Base-by-base conservation (phyloP, 805 yeast species). In the Ogataea paradorogensis region DNA sequence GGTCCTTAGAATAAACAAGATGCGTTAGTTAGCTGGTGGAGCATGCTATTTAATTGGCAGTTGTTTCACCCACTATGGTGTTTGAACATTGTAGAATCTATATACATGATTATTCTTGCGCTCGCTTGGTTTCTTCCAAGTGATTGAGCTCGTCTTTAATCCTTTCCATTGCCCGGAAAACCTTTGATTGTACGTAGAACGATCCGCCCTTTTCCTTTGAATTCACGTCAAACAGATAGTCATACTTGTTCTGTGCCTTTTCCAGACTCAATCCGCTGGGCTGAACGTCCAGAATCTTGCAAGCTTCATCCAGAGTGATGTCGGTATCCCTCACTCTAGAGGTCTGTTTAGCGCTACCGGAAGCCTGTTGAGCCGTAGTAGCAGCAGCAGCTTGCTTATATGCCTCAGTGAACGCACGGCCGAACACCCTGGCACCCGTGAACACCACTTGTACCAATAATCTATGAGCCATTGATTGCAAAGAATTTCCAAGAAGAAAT, bases 331-430 rank as follows among this genome's bases (percentile, higher is more conserved):
- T 79, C 22, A 76, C 68, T 38, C 76, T 73, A 4, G 75, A 40
- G 15, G 68, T 63, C 29, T 71, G 42, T 10, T 47, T 47, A 1
- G 48, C 35, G 4, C 42, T 52, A 4, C 43, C 38, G 11, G 51
- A 41, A 15, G 84, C 70, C 38, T 55, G 56, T 51, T 78, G 78
- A 21, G 86, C 76, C 2, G 91, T 88, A n/a, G 95, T 80, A 39
- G 90, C 90, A 37, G 91, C 86, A 13, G 98, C 96, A 2, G 95
- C 95, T 67, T 93, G 98, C 56, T 82, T 84, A 72, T 91, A 93
- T 0, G 99, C 98, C 62, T 89, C 95, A n/a, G 88, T 74, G 62
- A 93, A 93, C 0, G 99, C 99, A 53, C 86, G 78, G 42, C 98
- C 97, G 59, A 93, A 89, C 22, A 91, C 98, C 52, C 87, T 82